Conservation (phyloP, 2,329 filamentous ascomycete genomes). For the Zelopaecilomyces penicillatus region DNA sequence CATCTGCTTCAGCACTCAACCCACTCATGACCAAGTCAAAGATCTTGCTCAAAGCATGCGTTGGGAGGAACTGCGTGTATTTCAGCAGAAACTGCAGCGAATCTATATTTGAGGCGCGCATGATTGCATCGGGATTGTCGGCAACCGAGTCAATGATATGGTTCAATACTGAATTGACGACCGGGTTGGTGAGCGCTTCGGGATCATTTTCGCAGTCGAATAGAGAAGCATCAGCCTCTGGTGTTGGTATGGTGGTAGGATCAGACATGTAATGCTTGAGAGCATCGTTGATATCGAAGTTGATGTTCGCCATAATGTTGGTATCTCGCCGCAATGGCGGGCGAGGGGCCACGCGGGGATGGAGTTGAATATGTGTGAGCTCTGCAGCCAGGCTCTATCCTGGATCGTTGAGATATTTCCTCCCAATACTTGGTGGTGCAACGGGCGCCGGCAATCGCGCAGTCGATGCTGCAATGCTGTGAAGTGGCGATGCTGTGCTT, state of each 20-base stretch:
- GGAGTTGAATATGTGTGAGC: neutral
- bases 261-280: conserved; percentile 97
- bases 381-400: neutral
- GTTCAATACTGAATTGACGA: conserved; percentile 82
- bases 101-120: conserved; percentile 72
- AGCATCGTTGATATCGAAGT: conserved; percentile 93
- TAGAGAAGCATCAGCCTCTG: conserved; percentile 75
- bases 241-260: conserved; percentile 70
- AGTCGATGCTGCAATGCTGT: neutral
- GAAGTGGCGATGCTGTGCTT: conserved; percentile 7
- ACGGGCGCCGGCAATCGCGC: neutral
- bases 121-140: conserved; percentile 83
- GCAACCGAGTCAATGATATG: conserved; percentile 88
- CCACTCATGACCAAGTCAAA: conserved; percentile 85
- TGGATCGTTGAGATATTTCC: neutral
- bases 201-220: conserved; percentile 90
- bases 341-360: conserved; percentile 9
- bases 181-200: conserved; percentile 65
- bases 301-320: conserved; percentile 59
- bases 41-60: conserved; percentile 80
- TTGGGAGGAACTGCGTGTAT: conserved; percentile 70
- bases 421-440: no score
- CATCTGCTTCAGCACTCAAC: conserved; percentile 75
- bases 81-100: conserved; percentile 94
- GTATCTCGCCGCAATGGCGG: conserved; percentile 10